Base-by-base conservation (phyloP, 495 filamentous ascomycete genomes). In the Hypomontagnella monticulosa region DNA sequence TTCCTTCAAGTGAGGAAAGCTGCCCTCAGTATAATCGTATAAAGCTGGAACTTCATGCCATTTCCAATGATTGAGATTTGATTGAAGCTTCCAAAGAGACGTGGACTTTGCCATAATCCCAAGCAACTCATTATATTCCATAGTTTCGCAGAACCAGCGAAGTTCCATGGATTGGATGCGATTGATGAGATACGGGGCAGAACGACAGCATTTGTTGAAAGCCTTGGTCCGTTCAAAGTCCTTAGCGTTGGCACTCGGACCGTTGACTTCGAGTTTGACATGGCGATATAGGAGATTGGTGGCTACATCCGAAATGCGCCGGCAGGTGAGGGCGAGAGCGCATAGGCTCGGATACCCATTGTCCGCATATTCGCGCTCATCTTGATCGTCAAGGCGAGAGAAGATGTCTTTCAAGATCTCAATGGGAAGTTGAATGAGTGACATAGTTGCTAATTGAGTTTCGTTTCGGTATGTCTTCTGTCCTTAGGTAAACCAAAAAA, bases 291-390 rank as follows among this genome's bases (percentile, higher is more conserved):
- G 23, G 20, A 57, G 14, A 5, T 14, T n/a, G 14, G 8, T 30
- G 5, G 46, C 52, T 11, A 52, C 15, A 2, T 23, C 27, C 5
- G 44, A 57, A 7, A 63, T 8, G 10, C 30, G 38, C 3, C 52
- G 61, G 5, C 61, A 63, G 4, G 61, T 63, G 27, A 56, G 61
- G 18, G 61, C 61, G 11, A 63, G 52, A 4, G 61, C 51, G 30
- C 61, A 63, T 7, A 63, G 61, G n/a, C 2, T 37, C 12, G 60
- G 37, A 10, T 30, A n/a, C 5, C 44, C 32, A n/a, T 57, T 14
- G 37, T 57, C 14, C 4, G 15, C 18, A n/a, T 50, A 51, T 16
- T 16, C 8, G 7, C 27, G 20, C 11, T 33, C 37, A 12, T 42
- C 16, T 4, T 18, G 40, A 14, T 7, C 11, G 19, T 57, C 44